Conservation (phyloP, 345 rosid species). For the Lenwebbia sp. region DNA sequence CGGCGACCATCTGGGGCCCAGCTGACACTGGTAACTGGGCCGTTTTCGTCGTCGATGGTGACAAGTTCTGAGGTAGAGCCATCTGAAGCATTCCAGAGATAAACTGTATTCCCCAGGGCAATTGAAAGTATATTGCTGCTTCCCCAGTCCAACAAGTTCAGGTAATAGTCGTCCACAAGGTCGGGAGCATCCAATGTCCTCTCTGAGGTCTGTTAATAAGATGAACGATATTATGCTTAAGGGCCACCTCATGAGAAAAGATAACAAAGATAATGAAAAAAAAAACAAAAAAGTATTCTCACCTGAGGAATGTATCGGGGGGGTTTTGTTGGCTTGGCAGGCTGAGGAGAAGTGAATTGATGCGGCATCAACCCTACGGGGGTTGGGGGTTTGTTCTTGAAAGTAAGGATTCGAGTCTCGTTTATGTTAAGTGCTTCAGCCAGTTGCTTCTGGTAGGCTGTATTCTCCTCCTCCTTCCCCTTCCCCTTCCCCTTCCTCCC, state of each 20-base stretch:
- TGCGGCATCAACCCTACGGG: too few relatives aligned
- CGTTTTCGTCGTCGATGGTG: conserved; percentile 27
- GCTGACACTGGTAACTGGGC: conserved; percentile 42
- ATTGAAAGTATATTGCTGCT: conserved; percentile 31
- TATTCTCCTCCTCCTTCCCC: too few relatives aligned
- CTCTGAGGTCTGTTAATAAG: conserved; percentile 20
- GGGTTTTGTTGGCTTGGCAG: conserved; percentile 8
- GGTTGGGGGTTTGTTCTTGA: conserved; percentile 54
- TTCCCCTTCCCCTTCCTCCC: conserved; percentile 31
- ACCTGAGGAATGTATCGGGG: conserved; percentile 30
- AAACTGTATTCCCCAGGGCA: conserved; percentile 23
- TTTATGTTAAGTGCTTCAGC: conserved; percentile 58
- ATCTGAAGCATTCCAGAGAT: conserved; percentile 41
- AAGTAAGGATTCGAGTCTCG: conserved; percentile 56
- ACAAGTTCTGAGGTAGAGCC: conserved; percentile 40
- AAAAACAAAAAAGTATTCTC: not conserved
- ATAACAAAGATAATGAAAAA: too few relatives aligned
- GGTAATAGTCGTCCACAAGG: conserved; percentile 34
- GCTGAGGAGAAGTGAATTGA: conserved; percentile 6
- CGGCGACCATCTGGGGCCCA: conserved; percentile 46
- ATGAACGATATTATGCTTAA: too few relatives aligned
- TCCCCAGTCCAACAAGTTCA: conserved; percentile 46
- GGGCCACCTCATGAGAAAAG: not conserved
- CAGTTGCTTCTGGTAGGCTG: conserved; percentile 44
- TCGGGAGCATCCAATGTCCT: conserved; percentile 47